Base-by-base conservation (phyloP, 176 grass and related monocot species). In the Aegilops speltoides region DNA sequence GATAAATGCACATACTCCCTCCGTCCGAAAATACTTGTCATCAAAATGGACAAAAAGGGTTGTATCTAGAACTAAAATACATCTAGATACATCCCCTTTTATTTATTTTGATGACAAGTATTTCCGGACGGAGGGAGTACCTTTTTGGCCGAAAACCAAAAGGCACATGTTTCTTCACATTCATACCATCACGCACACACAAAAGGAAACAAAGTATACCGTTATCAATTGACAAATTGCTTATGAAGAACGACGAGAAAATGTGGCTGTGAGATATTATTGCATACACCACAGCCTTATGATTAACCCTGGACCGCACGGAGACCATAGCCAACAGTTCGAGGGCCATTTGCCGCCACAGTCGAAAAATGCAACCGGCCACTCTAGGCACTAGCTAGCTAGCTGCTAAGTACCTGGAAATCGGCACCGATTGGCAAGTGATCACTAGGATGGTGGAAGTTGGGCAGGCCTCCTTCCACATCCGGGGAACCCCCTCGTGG, bases 401-500 rank as follows among this genome's bases (percentile, higher is more conserved):
- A 77, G 73, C 26, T 79, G 71, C 73, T 63, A 15, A 59, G 68
- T 37, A 95, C 84, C 65, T 73, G 23, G 69, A 98, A 96, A 86
- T 93, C 97, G 14, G 86, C 92, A 40, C 94, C 97, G 34, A 98
- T 94, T 57, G 97, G 92, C 80, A 98, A 77, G 82, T 98, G 94
- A 65, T 98, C 97, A 31, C 97, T 98, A 52, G 97, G 94, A 86
- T 96, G 93, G 48, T 86, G 79, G 50, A 79, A 86, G 79, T 96
- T 98, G 80, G 96, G 96, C 60, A 96, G 65, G 40, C 97, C 92
- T 48, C 97, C 97, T 69, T 79, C 36, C 26, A 96, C 60, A 19
- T 98, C 91, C 12, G 24, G 16, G 25, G 91, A 88, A 65, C 90
- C 68, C 26, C 82, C 88, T 43, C 79, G 76, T 6, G 97, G 97